A percentile compares a stretch with the other conserved stretches of the same genome.
phyloP scores from a whole-genome alignment of 225 moss, liverwort and hornwort species.

The Marchantia polymorpha region DNA sequence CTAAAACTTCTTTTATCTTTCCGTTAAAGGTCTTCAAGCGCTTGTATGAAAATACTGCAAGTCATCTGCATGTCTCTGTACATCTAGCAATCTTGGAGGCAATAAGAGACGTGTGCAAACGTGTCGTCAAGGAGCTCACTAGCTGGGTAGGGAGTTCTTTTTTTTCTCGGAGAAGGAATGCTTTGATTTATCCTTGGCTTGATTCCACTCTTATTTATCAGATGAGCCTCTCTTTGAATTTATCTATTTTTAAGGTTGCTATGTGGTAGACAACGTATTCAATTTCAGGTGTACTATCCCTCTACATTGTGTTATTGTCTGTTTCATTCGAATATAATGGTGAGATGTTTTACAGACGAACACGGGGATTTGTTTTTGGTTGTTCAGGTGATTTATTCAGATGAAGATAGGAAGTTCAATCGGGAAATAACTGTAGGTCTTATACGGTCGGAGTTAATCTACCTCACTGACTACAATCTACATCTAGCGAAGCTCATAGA shows the following conservation, averaged over 20 bases:
- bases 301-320: too few species aligned
- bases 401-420: slow-evolving; percentile 86
- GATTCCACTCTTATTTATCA: too few species aligned
- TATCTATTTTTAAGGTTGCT: too few species aligned
- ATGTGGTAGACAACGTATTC: too few species aligned
- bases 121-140: slow-evolving; percentile 90
- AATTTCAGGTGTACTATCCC: too few species aligned
- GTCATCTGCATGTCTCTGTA: slow-evolving; percentile 66
- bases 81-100: slow-evolving; percentile 79
- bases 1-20: not conserved
- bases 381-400: slow-evolving; percentile 86
- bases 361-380: too few species aligned
- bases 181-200: too few species aligned
- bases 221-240: too few species aligned
- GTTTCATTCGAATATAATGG: too few species aligned
- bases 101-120: slow-evolving; percentile 90
- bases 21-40: slow-evolving; percentile 72
- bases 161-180: too few species aligned
- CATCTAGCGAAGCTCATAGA: slow-evolving; percentile 93
- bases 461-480: slow-evolving; percentile 74
- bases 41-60: slow-evolving; percentile 73
- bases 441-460: slow-evolving; percentile 82
- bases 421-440: slow-evolving; percentile 82
- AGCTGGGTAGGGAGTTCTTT: slow-evolving; percentile 62
- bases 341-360: too few species aligned